phyloP scores from a whole-genome alignment of 805 yeast genomes.

The Kodamaea fukazawae region DNA sequence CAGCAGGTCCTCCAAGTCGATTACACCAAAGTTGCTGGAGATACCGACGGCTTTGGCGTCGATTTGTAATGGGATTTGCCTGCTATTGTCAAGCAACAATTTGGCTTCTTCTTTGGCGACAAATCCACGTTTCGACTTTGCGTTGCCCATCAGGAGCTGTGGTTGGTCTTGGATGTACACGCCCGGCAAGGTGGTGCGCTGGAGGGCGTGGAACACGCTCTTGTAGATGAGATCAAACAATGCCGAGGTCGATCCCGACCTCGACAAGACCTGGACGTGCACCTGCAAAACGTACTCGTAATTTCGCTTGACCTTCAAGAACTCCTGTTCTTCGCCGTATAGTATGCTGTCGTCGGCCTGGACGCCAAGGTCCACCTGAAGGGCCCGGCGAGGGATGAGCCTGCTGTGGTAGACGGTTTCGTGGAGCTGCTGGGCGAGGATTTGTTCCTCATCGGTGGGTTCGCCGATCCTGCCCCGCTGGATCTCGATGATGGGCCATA shows the following conservation, averaged over 20 bases:
- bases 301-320: constrained; percentile 18
- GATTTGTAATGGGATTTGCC: constrained; percentile 34
- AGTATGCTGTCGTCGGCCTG: constrained; percentile 19
- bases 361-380: constrained; percentile 17
- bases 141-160: constrained; percentile 9
- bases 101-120: constrained; percentile 12
- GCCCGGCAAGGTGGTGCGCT: constrained; percentile 59
- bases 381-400: constrained; percentile 40
- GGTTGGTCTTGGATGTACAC: constrained; percentile 50
- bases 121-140: constrained; percentile 9
- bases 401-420: constrained; percentile 59
- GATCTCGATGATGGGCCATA: constrained; percentile 75
- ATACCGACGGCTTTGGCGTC: constrained; percentile 29
- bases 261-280: constrained; percentile 70
- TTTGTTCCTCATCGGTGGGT: constrained; percentile 85
- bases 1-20: constrained; percentile 24
- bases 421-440: constrained; percentile 60
- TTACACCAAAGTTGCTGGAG: constrained; percentile 59
- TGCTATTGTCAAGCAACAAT: constrained; percentile 54
- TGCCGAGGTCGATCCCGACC: constrained; percentile 61
- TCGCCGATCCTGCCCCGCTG: constrained; percentile 75
- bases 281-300: constrained; percentile 48
- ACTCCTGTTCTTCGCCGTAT: constrained; percentile 24
- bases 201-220: constrained; percentile 61
- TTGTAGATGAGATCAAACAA: constrained; percentile 73